Evolutionary conservation across 768 basidiomycete genomes (phyloP), one percentile per base, ranked within the genome.

Genomic region (Holtermanniella nyarrowii): DNA sequence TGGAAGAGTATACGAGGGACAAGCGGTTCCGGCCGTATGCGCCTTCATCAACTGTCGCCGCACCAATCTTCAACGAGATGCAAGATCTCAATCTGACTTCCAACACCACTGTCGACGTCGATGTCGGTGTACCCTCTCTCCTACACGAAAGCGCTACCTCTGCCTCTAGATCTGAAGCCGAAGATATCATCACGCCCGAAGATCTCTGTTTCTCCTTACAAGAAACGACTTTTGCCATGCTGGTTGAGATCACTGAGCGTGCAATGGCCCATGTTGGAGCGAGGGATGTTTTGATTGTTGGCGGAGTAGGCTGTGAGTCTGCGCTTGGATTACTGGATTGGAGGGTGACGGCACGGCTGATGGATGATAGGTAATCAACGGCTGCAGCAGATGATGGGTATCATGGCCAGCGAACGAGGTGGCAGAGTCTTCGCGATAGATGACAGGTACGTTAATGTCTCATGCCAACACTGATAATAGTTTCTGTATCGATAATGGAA

Each of bases 231-330:
- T 99, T 86, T 69, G 85, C 91, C 0, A 99, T 99, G 95, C 77
- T 99, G 2, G 95, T 99, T 14, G 95, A 99, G 73, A 99, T 96
- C 54, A 97, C 95, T 0, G 95, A 99, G 71, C 78, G 95, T 37
- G 95, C 95, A 10, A 96, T 99, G 95, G 95, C 95, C 24, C 95
- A 97, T 71, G 91, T 96, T 20, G 86, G 86, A 11, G 93, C 88
- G 62, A 88, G 80, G 70, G 91, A 99, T 63, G 91, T 96, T 1
- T 78, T 99, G 39, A 90, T 99, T 49, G 95, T 99, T 5, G 95
- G 95, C 3, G 95, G 95, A 26, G 95, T 99, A n/a, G 95, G 95
- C n/a, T 90, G 93, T 93, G 71, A 76, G 88, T 79, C 26, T 12
- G 14, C n/a, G 18, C 20, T 42, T 43, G 45, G 13, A 12, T 4